Evolutionary conservation across 768 basidiomycete genomes (phyloP).

Genomic region (Xerocomellus chrysenteron): DNA sequence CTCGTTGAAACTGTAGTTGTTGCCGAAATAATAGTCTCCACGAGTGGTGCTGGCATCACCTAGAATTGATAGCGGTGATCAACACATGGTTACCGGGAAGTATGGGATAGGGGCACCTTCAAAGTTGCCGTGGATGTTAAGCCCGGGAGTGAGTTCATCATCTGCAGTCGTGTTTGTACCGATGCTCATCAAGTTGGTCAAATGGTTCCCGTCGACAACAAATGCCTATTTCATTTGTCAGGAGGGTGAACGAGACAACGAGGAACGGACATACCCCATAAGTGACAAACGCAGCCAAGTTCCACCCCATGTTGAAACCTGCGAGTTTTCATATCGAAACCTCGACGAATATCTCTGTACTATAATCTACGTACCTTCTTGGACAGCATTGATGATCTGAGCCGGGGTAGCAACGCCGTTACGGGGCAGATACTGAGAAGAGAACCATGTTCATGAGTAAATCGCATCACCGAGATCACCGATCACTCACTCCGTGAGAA

Average conservation of each 20-base stretch:
- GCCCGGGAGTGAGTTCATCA: constrained; percentile 10
- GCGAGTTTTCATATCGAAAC: background rate
- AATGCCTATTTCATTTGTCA: constrained; percentile 16
- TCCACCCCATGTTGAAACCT: constrained; percentile 28
- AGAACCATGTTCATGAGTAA: background rate
- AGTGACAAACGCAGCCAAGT: constrained; percentile 20
- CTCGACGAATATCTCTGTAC: background rate
- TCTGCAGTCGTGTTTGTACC: constrained; percentile 20
- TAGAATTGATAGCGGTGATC: background rate
- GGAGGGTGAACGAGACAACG: background rate
- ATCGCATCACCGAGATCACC: background rate
- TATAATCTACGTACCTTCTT: constrained; percentile 13
- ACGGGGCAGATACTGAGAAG: constrained; percentile 12
- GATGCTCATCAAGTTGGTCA: constrained; percentile 28
- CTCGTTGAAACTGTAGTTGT: constrained; percentile 28
- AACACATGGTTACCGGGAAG: background rate
- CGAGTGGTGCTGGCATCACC: constrained; percentile 28
- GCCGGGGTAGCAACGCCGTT: constrained; percentile 21
- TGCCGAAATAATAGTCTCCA: constrained; percentile 26
- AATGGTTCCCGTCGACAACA: constrained; percentile 25
- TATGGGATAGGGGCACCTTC: constrained; percentile 7
- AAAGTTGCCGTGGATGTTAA: constrained; percentile 25
- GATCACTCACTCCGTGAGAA: constrained; percentile 23
- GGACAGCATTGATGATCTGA: constrained; percentile 24
- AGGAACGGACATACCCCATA: constrained; percentile 15